Evolutionary conservation across 1,284 basidiomycete species (phyloP).

Genomic region (Puccinia polysora): DNA sequence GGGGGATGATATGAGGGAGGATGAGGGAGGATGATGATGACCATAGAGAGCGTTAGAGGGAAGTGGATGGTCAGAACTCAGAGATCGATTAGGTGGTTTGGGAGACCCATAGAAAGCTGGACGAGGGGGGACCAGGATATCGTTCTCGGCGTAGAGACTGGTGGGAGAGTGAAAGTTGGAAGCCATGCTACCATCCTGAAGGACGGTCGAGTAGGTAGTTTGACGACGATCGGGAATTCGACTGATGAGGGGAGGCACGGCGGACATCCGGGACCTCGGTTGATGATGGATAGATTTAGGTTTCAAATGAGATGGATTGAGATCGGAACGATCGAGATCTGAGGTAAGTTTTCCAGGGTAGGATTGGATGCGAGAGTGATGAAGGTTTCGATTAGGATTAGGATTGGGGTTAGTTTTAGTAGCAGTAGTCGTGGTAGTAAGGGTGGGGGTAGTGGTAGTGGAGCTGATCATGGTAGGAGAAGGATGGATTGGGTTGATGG

Average conservation of each 20-base stretch:
- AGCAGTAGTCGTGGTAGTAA: neutral
- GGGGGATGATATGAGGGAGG: neutral
- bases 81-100: neutral
- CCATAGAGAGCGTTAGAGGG: neutral
- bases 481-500: neutral
- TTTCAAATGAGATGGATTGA: neutral
- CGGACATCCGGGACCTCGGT: neutral
- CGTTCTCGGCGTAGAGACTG: constrained; percentile 4
- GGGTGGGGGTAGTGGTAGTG: neutral
- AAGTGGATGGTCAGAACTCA: neutral
- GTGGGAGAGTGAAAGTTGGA: neutral
- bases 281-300: neutral
- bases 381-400: too few species aligned
- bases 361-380: neutral
- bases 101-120: constrained; percentile 43
- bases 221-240: neutral
- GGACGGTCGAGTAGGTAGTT: neutral
- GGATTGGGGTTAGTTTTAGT: too few species aligned
- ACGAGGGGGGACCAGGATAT: constrained; percentile 24
- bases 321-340: neutral
- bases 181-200: neutral
- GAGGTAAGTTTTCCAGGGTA: too few species aligned
- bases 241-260: neutral
- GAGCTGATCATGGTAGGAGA: neutral
- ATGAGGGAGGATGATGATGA: neutral